Evolutionary conservation across 306 rosid species (phyloP).

Genomic region (Bauhinia variegata): DNA sequence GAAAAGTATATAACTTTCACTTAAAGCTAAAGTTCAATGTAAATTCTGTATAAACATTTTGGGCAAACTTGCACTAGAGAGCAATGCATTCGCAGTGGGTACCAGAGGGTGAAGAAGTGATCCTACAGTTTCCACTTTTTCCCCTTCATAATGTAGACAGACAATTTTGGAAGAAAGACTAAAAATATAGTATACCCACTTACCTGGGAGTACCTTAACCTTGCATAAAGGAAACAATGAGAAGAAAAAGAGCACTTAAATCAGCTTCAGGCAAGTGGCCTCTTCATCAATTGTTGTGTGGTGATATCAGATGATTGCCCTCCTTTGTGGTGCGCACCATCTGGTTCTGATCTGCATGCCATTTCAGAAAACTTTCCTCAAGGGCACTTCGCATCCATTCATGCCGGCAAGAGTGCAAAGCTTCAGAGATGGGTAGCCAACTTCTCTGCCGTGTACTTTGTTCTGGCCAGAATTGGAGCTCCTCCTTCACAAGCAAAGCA

Average conservation of each 20-base stretch:
- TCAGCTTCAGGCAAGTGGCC: neutral
- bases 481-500: slow-evolving; percentile 50
- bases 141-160: neutral
- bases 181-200: neutral
- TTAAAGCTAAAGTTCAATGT: neutral
- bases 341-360: slow-evolving; percentile 34
- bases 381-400: slow-evolving; percentile 49
- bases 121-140: neutral
- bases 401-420: slow-evolving; percentile 40
- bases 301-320: no score
- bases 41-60: slow-evolving; percentile 2
- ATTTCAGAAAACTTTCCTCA: slow-evolving; percentile 41
- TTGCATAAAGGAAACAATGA: neutral
- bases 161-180: neutral
- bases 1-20: neutral
- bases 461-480: slow-evolving; percentile 51
- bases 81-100: no score
- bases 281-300: slow-evolving; percentile 18
- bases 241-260: neutral
- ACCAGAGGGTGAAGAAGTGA: no score
- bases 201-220: neutral
- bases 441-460: slow-evolving; percentile 47
- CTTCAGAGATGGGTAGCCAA: slow-evolving; percentile 46
- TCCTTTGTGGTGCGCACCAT: neutral
- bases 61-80: neutral